Percentiles rank a stretch among this genome's conserved stretches.
Conservation (phyloP, 495 filamentous ascomycete genomes). For the Hypoxylon rickii region DNA sequence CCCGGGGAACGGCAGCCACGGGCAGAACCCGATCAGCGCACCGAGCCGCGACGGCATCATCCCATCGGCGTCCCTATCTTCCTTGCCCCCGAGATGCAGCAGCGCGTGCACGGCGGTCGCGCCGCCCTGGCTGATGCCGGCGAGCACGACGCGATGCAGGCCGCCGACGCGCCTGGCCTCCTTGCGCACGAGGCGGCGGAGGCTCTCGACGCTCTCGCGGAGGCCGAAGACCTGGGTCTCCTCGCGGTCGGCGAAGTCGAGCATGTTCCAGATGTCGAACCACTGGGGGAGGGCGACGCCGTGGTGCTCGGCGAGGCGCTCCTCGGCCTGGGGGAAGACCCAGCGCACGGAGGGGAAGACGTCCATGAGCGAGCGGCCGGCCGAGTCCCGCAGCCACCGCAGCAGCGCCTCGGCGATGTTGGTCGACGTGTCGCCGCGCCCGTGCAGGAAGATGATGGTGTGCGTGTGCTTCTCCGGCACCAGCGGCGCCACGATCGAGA, state of each 20-base stretch:
- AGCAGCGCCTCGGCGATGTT: constrained; percentile 58
- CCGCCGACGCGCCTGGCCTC: constrained; percentile 41
- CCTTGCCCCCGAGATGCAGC: constrained; percentile 38
- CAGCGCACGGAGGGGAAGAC: constrained; percentile 37
- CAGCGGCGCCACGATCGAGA: constrained; percentile 21
- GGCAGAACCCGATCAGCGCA: constrained; percentile 59
- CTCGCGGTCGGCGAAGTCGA: constrained; percentile 40
- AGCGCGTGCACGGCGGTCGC: constrained; percentile 53
- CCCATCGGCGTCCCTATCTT: neutral
- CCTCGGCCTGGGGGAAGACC: constrained; percentile 54
- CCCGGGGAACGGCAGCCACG: constrained; percentile 59
- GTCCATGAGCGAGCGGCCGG: constrained; percentile 33
- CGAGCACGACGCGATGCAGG: constrained; percentile 38
- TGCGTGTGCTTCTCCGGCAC: constrained; percentile 48
- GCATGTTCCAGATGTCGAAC: constrained; percentile 48
- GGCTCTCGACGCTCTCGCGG: constrained; percentile 31
- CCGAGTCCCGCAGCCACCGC: constrained; percentile 27
- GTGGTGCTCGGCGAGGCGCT: constrained; percentile 44
- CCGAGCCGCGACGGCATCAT: constrained; percentile 26
- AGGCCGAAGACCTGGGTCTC: constrained; percentile 42
- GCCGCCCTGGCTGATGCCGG: constrained; percentile 43
- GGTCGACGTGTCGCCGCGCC: constrained; percentile 54
- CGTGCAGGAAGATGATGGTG: constrained; percentile 61
- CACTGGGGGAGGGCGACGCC: constrained; percentile 45
- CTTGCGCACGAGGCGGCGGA: constrained; percentile 23